Base-by-base conservation (phyloP, 23 red algal genomes). In the Agarophyton chilense region DNA sequence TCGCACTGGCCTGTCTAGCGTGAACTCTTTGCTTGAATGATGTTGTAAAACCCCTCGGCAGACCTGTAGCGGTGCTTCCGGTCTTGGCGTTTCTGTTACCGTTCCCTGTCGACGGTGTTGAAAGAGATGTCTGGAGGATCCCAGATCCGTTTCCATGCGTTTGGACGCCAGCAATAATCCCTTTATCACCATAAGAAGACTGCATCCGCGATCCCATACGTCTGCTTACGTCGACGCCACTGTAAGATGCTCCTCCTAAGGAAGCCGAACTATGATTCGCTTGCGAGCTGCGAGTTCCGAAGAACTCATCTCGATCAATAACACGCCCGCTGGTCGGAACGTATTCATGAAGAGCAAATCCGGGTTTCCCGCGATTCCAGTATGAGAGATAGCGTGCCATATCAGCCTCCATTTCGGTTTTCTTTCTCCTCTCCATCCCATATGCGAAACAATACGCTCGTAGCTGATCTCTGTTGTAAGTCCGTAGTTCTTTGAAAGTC, bases 331-430 rank as follows among this genome's bases (percentile, higher is more conserved):
- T 58, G 12, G 77, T 82, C 18, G 88, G 76, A 24, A 74, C 33
- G 24, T 91, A 91, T 57, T 91, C 77, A 17, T 72, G 50, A 13
- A 94, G 45, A 52, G 72, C 82, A 52, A 83, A 94, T 29, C 57
- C 87, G 21, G 53, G 58, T 65, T 94, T 79, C 17, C 92, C 92
- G 3, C 56, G 53, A 74, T 94, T 80, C 85, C 85, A 94, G 29
- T 73, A 77, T 42, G 82, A 82, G 9, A 90, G 81, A 88, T 84
- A 94, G 34, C 82, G 60, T 24, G 82, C 92, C 92, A 94, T 87
- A 40, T 94, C 92, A 28, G 53, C 54, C 52, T 94, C 92, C 92
- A 94, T 94, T 47, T 87, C 92, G 17, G 61, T 86, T 44, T 94
- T 94, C 50, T 94, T 87, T 71, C 84, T 65, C 34, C 92, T 43